Evolutionary conservation across 192 early-diverging fungal genomes (phyloP).

Genomic region (Linnemannia hyalina): DNA sequence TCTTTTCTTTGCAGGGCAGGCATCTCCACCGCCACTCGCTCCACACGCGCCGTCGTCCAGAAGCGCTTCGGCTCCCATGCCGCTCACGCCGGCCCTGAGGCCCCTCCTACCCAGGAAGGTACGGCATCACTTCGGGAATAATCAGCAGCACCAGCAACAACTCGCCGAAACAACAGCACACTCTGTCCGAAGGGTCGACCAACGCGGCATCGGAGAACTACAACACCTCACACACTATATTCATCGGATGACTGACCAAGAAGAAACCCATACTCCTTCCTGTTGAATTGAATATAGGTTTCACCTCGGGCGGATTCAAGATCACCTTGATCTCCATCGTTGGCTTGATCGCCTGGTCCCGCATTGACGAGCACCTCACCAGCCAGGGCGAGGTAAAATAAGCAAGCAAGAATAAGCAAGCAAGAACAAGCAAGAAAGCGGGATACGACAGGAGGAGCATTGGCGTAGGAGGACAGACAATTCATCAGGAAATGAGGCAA

Average conservation of each 20-base stretch:
- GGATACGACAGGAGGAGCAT: neutral
- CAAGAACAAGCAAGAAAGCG: neutral
- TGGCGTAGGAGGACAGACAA: neutral
- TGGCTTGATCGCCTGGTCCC: slow-evolving; percentile 53
- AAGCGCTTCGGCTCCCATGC: slow-evolving; percentile 55
- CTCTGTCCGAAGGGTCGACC: too few species aligned
- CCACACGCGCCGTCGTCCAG: slow-evolving; percentile 48
- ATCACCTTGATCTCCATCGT: slow-evolving; percentile 35
- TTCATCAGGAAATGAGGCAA: neutral
- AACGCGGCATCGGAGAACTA: neutral
- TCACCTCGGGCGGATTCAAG: slow-evolving; percentile 55
- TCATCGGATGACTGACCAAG: neutral
- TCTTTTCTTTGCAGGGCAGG: slow-evolving; percentile 52
- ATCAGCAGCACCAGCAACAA: neutral
- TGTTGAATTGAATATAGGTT: slow-evolving; percentile 16
- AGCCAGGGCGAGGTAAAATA: slow-evolving; percentile 52
- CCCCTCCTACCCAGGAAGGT: slow-evolving; percentile 53
- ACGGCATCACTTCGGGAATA: slow-evolving; percentile 7
- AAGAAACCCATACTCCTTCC: neutral
- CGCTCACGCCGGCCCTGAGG: slow-evolving; percentile 44
- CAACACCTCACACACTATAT: neutral
- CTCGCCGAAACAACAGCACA: neutral
- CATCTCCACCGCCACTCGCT: slow-evolving; percentile 42
- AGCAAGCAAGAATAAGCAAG: neutral
- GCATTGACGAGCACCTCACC: slow-evolving; percentile 55